These are phyloP conservation scores for Solanum chiquidenum DNA, from an alignment of 257 asterid genomes.

Conservation along the genomic window DNA sequence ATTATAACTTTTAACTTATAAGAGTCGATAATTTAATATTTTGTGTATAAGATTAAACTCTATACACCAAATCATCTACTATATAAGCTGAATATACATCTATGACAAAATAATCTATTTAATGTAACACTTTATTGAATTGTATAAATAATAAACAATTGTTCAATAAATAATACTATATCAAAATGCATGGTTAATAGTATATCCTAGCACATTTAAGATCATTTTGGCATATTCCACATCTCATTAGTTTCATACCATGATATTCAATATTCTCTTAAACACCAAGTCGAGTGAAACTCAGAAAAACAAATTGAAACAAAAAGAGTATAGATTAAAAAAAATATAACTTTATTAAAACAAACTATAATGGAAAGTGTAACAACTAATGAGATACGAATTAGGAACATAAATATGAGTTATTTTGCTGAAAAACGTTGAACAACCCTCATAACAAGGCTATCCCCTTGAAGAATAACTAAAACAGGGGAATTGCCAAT, in stretches of 20 bases:
- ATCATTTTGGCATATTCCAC: too few relatives aligned
- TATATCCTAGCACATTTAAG: too few relatives aligned
- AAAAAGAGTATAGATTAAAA: background rate
- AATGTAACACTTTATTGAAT: background rate
- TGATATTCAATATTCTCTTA: background rate
- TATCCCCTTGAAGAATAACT: slow-evolving; percentile 56
- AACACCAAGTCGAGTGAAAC: background rate
- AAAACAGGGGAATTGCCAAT: slow-evolving; percentile 49
- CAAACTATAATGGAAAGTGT: background rate
- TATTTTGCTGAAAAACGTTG: slow-evolving; percentile 7
- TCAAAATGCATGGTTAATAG: too few relatives aligned
- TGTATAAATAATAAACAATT: too few relatives aligned
- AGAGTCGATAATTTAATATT: background rate
- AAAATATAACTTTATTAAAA: background rate
- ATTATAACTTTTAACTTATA: background rate
- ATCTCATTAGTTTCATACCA: too few relatives aligned
- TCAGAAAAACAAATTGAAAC: background rate
- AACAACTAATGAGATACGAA: background rate
- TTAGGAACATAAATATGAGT: background rate
- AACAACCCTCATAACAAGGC: slow-evolving; percentile 58
- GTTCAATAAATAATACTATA: too few relatives aligned
- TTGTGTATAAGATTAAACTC: background rate
- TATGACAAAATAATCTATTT: background rate
- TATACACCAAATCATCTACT: background rate
- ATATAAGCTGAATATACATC: too few relatives aligned